Conservation (phyloP, 192 early-diverging fungal species). For the Physocladia obscura region DNA sequence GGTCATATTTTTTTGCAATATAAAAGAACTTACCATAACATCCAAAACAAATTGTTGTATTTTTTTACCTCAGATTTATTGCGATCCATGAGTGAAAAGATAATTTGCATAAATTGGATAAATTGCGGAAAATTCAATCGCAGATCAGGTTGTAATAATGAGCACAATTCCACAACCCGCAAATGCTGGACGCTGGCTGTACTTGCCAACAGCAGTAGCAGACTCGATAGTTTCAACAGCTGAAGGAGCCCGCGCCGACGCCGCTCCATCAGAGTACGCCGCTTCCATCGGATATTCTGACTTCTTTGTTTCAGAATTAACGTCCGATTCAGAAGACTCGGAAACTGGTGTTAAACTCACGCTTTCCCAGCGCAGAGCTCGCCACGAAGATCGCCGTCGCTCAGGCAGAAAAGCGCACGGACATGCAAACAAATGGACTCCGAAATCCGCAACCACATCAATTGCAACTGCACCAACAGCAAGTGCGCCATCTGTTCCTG, state of each 20-base stretch:
- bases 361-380: neutral
- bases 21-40: no score
- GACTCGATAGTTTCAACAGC: neutral
- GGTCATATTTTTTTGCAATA: no score
- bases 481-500: neutral
- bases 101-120: no score
- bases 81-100: no score
- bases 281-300: slow-evolving; percentile 15
- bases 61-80: no score
- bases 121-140: no score
- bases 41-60: no score
- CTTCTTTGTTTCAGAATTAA: slow-evolving; percentile 23
- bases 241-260: no score
- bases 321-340: slow-evolving; percentile 22
- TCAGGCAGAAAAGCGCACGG: neutral
- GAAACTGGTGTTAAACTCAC: slow-evolving; percentile 4
- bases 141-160: no score
- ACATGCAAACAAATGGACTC: neutral
- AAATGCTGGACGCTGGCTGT: slow-evolving; percentile 15
- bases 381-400: neutral
- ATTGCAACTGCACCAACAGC: neutral
- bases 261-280: neutral
- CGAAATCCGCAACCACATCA: neutral
- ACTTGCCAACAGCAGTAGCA: neutral
- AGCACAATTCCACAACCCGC: neutral